Conservation (phyloP, 768 basidiomycete genomes). For the Lactarius hatsudake region DNA sequence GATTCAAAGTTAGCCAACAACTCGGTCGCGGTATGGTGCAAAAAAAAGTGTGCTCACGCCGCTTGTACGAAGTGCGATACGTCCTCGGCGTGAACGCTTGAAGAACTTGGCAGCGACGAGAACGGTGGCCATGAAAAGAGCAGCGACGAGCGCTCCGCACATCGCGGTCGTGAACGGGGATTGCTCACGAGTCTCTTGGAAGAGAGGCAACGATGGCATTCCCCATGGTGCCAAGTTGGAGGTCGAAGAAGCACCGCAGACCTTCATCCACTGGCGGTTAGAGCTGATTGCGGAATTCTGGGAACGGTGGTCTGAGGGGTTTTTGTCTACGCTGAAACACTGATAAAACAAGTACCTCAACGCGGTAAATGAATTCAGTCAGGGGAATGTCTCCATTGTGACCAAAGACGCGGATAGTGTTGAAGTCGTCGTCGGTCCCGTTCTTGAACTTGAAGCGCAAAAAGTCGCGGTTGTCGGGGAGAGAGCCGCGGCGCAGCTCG, state of each 20-base stretch:
- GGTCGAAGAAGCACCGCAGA: constrained; percentile 34
- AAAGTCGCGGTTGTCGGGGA: constrained; percentile 77
- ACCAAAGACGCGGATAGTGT: constrained; percentile 70
- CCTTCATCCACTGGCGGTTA: constrained; percentile 45
- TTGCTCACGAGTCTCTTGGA: constrained; percentile 1
- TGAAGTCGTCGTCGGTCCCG: constrained; percentile 62
- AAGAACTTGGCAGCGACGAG: constrained; percentile 18
- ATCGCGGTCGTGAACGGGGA: constrained; percentile 19
- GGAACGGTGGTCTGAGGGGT: neutral
- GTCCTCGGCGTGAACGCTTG: constrained; percentile 22
- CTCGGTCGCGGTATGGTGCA: neutral
- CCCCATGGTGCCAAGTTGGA: constrained; percentile 10
- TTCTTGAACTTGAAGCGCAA: constrained; percentile 85
- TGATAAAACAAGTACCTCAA: constrained; percentile 51
- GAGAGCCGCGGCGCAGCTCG: constrained; percentile 72
- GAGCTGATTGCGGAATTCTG: constrained; percentile 47
- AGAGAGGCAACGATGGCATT: constrained; percentile 18
- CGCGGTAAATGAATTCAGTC: constrained; percentile 81
- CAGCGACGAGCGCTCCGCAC: constrained; percentile 26
- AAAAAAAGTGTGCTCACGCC: constrained; percentile 15
- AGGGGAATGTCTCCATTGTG: constrained; percentile 74
- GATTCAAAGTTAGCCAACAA: constrained; percentile 4
- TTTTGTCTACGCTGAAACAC: neutral
- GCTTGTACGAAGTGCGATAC: constrained; percentile 16
- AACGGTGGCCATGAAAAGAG: constrained; percentile 24